Base-by-base conservation (phyloP, 2,329 filamentous ascomycete genomes). In the Parascedosporium putredinis region DNA sequence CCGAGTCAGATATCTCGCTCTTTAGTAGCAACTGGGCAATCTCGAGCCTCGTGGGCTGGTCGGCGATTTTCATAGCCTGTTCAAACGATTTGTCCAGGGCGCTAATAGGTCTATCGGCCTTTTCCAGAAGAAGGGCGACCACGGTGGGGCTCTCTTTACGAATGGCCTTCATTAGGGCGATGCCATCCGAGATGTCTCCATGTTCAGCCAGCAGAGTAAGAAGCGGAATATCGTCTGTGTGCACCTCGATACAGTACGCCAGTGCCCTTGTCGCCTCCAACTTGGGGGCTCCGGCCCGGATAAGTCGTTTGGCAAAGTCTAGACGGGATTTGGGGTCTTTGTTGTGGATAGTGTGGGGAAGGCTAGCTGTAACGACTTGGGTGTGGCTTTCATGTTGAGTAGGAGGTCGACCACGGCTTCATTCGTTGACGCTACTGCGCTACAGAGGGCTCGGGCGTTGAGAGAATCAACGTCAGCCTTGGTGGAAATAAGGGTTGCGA, bases 381-480 rank as follows among this genome's bases (percentile, higher is more conserved):
- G 61, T 5, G 51, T 71, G 2, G 71, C 73, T 24, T 52, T 59
- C 46, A 54, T 62, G 29, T 27, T 59, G 44, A 81, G 67, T 2
- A 82, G 58, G 20, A 76, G 58, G 38, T 78, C 74, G 8, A 71
- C 67, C 6, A 80, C 59, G 4, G 65, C 64, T 0, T 64, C 59
- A 42, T 73, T 66, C 12, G 69, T 68, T 1, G 67, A 68, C 16
- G 67, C 67, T 2, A 81, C 69, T 4, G 76, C 75, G 49, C 66
- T 64, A 48, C 73, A 73, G 1, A 82, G 59, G 0, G 76, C 69
- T 1, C 71, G 68, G 0, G 70, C 75, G 23, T 76, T 71, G 51
- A 71, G 67, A 1, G 68, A 65, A 53, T 81, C 79, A n/a, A 78
- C 64, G 44, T 79, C 71, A 2, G 77, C 78, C 1, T 76, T 75